Conservation (phyloP, 2,329 filamentous ascomycete genomes). For the Colletotrichum sp. region DNA sequence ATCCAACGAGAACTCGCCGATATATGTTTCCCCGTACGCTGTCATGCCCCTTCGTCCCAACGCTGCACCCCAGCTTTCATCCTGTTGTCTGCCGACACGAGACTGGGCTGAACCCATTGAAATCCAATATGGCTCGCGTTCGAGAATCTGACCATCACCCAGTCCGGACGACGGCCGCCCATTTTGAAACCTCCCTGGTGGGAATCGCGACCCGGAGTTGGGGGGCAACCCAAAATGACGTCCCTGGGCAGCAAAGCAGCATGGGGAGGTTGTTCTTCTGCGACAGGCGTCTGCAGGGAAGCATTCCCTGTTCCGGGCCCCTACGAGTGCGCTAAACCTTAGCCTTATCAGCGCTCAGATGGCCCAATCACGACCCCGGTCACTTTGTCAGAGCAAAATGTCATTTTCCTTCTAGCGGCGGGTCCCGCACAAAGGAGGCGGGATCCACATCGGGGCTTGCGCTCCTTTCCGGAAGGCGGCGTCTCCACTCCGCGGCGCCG, state of each 20-base stretch:
- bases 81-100: background rate
- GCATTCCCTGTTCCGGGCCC: slow-evolving; percentile 7
- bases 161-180: slow-evolving; percentile 8
- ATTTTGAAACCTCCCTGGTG: slow-evolving; percentile 3
- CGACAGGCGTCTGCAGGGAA: background rate
- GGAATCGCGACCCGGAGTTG: slow-evolving; percentile 3
- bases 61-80: background rate
- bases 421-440: background rate
- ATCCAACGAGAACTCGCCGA: background rate
- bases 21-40: background rate
- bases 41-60: background rate
- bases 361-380: slow-evolving; percentile 4
- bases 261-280: background rate
- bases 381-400: slow-evolving; percentile 19
- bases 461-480: background rate
- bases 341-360: slow-evolving; percentile 18
- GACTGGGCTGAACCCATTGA: background rate
- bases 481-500: background rate
- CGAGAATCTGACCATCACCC: background rate
- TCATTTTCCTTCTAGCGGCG: slow-evolving; percentile 3
- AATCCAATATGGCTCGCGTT: background rate
- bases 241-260: background rate
- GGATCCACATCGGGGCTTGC: background rate
- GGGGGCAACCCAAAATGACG: slow-evolving; percentile 7
- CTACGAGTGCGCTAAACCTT: slow-evolving; percentile 5